phyloP scores from a whole-genome alignment of 1,139 yeast genomes.

The Saccharomyces hybrid region DNA sequence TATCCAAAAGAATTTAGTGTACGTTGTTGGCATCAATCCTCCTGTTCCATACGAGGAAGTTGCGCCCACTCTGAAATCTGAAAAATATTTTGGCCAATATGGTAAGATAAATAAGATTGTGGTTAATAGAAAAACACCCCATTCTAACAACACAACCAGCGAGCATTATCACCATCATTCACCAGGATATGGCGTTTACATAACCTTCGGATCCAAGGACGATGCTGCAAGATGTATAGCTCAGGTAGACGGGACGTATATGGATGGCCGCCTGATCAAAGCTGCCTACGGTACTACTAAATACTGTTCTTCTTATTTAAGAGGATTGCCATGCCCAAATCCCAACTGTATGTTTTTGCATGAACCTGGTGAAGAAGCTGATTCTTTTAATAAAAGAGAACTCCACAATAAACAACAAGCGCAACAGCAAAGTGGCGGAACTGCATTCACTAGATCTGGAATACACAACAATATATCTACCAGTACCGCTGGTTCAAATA shows the following conservation, averaged over 20 bases:
- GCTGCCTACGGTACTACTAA: slow-evolving; percentile 99
- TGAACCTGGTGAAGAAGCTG: slow-evolving; percentile 99
- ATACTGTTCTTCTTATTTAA: slow-evolving; percentile 88
- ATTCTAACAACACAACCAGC: slow-evolving; percentile 19
- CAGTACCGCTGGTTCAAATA: slow-evolving; percentile 8
- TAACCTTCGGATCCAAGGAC: slow-evolving; percentile 85
- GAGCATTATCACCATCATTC: slow-evolving; percentile 39
- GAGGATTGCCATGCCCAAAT: slow-evolving; percentile 96
- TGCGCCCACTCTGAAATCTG: slow-evolving; percentile 76
- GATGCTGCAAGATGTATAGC: slow-evolving; percentile 91
- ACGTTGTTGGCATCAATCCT: slow-evolving; percentile 93
- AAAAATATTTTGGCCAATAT: slow-evolving; percentile 94
- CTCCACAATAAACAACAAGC: slow-evolving; percentile 43
- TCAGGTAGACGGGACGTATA: slow-evolving; percentile 88
- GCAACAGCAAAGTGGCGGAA: slow-evolving; percentile 7
- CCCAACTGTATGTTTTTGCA: slow-evolving; percentile 99
- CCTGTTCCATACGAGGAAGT: slow-evolving; percentile 80
- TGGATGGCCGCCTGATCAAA: slow-evolving; percentile 78
- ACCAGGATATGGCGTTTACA: slow-evolving; percentile 91
- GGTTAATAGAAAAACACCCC: slow-evolving; percentile 70
- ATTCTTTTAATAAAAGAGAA: slow-evolving; percentile 89
- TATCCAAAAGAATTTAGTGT: slow-evolving; percentile 93
- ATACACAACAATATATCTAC: slow-evolving; percentile 8
- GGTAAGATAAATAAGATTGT: slow-evolving; percentile 94
- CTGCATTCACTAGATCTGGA: slow-evolving; percentile 3